Percentiles rank a stretch among this genome's conserved stretches.
Evolutionary conservation across 805 yeast genomes (phyloP).

Genomic region (Kodamaea fukazawae): DNA sequence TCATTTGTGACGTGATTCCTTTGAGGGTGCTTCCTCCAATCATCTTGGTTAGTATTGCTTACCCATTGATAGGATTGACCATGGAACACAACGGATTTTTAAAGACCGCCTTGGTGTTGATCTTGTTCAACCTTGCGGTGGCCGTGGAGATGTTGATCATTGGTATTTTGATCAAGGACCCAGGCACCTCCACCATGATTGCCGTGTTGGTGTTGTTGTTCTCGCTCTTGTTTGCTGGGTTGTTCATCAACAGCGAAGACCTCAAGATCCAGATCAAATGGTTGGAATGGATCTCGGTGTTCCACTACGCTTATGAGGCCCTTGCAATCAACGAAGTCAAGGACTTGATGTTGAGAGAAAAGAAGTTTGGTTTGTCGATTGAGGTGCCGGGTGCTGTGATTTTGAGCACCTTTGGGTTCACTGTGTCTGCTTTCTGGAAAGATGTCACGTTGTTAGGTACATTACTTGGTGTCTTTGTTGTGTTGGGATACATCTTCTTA

Average conservation of each 20-base stretch:
- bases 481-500: conserved; percentile 72
- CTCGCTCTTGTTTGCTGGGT: conserved; percentile 87
- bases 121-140: conserved; percentile 82
- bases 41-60: conserved; percentile 71
- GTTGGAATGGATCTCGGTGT: conserved; percentile 81
- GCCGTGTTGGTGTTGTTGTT: conserved; percentile 83
- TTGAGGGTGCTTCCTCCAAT: conserved; percentile 91
- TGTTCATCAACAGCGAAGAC: conserved; percentile 81
- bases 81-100: conserved; percentile 72
- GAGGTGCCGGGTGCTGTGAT: conserved; percentile 98
- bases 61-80: conserved; percentile 87
- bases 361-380: conserved; percentile 87
- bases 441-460: conserved; percentile 63
- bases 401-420: conserved; percentile 90
- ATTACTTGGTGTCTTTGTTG: conserved; percentile 56
- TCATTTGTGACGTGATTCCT: conserved; percentile 89
- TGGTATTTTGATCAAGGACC: conserved; percentile 83
- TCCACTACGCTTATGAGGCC: conserved; percentile 96
- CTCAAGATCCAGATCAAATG: conserved; percentile 55
- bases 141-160: conserved; percentile 81
- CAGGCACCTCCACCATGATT: conserved; percentile 87
- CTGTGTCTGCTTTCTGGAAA: conserved; percentile 67
- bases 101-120: conserved; percentile 65
- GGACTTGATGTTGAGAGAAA: conserved; percentile 77
- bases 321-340: conserved; percentile 89